phyloP scores from a whole-genome alignment of 495 filamentous ascomycete species.

The Amphirosellinia nigrospora region DNA sequence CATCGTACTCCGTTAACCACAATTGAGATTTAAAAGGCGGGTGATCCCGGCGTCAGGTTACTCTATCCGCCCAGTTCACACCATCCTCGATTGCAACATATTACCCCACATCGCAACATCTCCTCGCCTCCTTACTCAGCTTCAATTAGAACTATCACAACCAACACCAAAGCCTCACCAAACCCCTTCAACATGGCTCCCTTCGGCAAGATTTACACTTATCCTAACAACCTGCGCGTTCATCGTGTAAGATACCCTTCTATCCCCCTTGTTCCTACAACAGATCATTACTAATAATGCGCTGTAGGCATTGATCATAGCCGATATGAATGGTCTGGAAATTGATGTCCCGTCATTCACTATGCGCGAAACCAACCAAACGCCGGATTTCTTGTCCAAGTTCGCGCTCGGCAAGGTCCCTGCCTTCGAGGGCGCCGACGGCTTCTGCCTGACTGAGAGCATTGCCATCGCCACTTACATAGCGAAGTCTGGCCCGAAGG shows the following conservation, averaged over 20 bases:
- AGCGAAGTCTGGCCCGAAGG: constrained; percentile 58
- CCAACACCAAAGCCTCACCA: neutral
- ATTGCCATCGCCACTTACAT: constrained; percentile 63
- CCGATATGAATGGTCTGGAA: constrained; percentile 59
- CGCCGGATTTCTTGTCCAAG: constrained; percentile 61
- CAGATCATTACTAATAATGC: constrained; percentile 9
- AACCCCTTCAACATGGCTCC: constrained; percentile 51
- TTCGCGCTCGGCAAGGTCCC: constrained; percentile 68
- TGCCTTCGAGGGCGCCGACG: constrained; percentile 61
- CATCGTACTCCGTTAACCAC: neutral
- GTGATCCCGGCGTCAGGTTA: neutral
- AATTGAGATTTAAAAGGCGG: constrained; percentile 1
- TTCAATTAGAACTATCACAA: neutral
- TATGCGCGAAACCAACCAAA: constrained; percentile 52
- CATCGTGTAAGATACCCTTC: constrained; percentile 48
- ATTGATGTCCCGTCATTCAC: constrained; percentile 50
- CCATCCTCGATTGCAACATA: constrained; percentile 10
- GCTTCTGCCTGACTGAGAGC: constrained; percentile 57
- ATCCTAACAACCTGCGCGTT: constrained; percentile 55
- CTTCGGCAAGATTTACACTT: constrained; percentile 59
- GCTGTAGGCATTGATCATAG: constrained; percentile 55
- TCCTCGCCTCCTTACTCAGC: neutral
- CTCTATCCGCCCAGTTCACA: neutral
- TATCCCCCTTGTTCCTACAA: neutral
- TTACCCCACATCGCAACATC: constrained; percentile 32